Evolutionary conservation across 2,329 filamentous ascomycete genomes (phyloP).

Genomic region (Talaromyces islandicus): DNA sequence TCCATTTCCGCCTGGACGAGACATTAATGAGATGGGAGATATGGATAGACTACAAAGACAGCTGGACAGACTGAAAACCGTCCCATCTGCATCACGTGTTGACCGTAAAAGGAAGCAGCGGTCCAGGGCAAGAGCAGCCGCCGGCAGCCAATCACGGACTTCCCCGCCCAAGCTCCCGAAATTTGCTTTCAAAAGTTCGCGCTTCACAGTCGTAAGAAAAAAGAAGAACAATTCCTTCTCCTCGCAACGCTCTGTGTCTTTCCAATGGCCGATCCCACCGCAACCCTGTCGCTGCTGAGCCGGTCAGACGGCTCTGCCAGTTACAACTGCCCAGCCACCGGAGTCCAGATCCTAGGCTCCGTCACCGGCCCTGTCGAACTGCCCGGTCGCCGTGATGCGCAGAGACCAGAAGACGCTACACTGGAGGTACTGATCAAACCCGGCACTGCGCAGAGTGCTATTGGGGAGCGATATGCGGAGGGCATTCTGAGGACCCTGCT

Average conservation of each 20-base stretch:
- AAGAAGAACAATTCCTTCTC: neutral
- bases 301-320: slow-evolving; percentile 37
- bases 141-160: neutral
- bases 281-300: slow-evolving; percentile 26
- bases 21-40: neutral
- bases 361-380: slow-evolving; percentile 94
- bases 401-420: slow-evolving; percentile 83
- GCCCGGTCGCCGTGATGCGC: slow-evolving; percentile 65
- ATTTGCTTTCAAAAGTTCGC: neutral
- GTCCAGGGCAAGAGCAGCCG: neutral
- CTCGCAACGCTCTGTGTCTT: neutral
- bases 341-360: slow-evolving; percentile 75
- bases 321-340: slow-evolving; percentile 40
- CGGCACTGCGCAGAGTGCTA: slow-evolving; percentile 77
- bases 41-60: neutral
- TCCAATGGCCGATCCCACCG: slow-evolving; percentile 30
- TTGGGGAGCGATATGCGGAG: slow-evolving; percentile 77
- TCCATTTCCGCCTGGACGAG: neutral
- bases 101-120: neutral
- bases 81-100: neutral
- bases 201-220: neutral
- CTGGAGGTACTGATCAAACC: slow-evolving; percentile 88
- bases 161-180: neutral
- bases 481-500: slow-evolving; percentile 37
- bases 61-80: neutral